These are phyloP conservation scores for Skeletonema marinoi DNA, from an alignment of 108 stramenopile species.

Conservation along the genomic window DNA sequence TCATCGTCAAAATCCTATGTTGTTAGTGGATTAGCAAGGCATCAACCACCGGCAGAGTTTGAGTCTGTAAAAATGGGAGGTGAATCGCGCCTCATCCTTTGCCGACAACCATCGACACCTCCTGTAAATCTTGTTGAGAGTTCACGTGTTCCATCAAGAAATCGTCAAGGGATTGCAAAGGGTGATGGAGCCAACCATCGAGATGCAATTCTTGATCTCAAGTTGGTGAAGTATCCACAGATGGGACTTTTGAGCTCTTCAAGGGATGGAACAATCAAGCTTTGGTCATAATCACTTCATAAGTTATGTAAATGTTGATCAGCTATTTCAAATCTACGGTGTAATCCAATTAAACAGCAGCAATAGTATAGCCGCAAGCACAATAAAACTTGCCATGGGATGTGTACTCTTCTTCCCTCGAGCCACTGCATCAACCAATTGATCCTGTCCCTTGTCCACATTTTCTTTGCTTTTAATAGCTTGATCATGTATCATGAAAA, in stretches of 20 bases:
- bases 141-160: constrained; percentile 42
- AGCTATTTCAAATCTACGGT: constrained; percentile 24
- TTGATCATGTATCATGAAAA: constrained; percentile 69
- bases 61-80: constrained; percentile 64
- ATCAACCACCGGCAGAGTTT: constrained; percentile 72
- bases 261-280: constrained; percentile 76
- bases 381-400: constrained; percentile 80
- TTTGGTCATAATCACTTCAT: constrained; percentile 52
- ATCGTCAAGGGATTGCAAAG: constrained; percentile 38
- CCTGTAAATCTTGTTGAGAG: constrained; percentile 49
- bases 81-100: constrained; percentile 63
- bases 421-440: constrained; percentile 75
- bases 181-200: constrained; percentile 47
- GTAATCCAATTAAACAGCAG: constrained; percentile 75
- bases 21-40: constrained; percentile 65
- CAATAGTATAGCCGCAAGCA: constrained; percentile 59
- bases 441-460: constrained; percentile 79
- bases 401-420: constrained; percentile 70
- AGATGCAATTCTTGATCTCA: constrained; percentile 81
- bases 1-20: constrained; percentile 84
- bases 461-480: constrained; percentile 73
- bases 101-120: constrained; percentile 64
- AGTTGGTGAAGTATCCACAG: constrained; percentile 62
- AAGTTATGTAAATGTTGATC: neutral
- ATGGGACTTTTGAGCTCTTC: constrained; percentile 67